Evolutionary conservation across 306 rosid species (phyloP).

Genomic region (Fagus crenata): DNA sequence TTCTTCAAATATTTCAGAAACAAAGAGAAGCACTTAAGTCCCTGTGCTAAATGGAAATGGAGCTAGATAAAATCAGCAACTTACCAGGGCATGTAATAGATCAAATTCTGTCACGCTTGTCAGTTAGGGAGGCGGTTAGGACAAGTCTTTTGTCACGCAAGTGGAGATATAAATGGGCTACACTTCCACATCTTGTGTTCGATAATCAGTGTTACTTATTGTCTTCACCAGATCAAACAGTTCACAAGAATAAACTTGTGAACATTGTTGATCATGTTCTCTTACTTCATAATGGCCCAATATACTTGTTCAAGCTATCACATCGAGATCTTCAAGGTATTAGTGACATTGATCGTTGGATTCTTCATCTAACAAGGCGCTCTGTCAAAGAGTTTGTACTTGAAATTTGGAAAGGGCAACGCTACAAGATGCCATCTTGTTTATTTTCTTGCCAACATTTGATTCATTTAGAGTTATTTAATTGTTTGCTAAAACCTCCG

Average conservation of each 20-base stretch:
- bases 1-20: constrained; percentile 19
- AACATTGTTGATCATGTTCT: constrained; percentile 66
- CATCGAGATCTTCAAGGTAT: constrained; percentile 46
- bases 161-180: constrained; percentile 68
- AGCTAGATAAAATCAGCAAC: constrained; percentile 51
- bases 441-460: constrained; percentile 52
- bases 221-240: constrained; percentile 32
- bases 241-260: constrained; percentile 43
- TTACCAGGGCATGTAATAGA: constrained; percentile 57
- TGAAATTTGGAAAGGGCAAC: constrained; percentile 60
- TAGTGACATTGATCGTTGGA: constrained; percentile 55
- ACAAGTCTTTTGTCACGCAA: constrained; percentile 64
- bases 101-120: constrained; percentile 47
- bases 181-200: constrained; percentile 55
- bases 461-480: constrained; percentile 50
- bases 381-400: constrained; percentile 55
- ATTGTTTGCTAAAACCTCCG: constrained; percentile 60
- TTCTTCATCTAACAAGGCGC: constrained; percentile 47
- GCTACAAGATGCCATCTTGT: constrained; percentile 51
- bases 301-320: constrained; percentile 55
- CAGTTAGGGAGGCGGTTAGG: constrained; percentile 53
- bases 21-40: constrained; percentile 17
- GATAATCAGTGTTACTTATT: constrained; percentile 38
- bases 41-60: constrained; percentile 36
- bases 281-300: constrained; percentile 54